Base-by-base conservation (phyloP, 257 asterid genomes). In the Penstemon barbatus region DNA sequence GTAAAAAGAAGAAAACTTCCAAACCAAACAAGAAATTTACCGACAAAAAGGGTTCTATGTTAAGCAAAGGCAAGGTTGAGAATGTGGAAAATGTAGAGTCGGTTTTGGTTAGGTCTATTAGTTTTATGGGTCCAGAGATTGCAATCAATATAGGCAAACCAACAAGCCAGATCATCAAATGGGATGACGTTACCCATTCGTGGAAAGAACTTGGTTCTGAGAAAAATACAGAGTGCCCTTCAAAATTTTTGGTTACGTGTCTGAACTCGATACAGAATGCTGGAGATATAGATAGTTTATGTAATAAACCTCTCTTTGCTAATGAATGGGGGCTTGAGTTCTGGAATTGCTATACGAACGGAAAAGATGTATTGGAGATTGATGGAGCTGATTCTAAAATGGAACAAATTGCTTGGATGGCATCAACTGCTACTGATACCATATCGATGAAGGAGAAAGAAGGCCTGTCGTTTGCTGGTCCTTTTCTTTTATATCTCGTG, bases 331-430 rank as follows among this genome's bases (percentile, higher is more conserved):
- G 99, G 38, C 68, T 85, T 46, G 86, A 89, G 65, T 91, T 93
- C 76, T 93, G 92, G 95, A 89, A 83, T 53, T 72, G 76, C 54
- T 88, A 84, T 79, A 71, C 82, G 36, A 59, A 71, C 44, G 95
- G 91, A 63, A 84, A 79, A 75, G 90, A 93, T 78, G 82, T 93
- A 7, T 8, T 87, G 50, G 99, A 89, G 76, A 82, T 76, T 70
- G 78, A 70, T 73, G 81, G 80, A 70, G 75, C 80, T 65, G 76
- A 80, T 75, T 78, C 92, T 11, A 65, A 70, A 0, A 5, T 52
- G 42, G 91, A 84, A 79, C 92, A 89, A 80, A 83, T 89, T 82
- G 96, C 95, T 69, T 94, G 99, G 99, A 70, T 94, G 25, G 91
- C 86, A 51, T 85, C 99, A 10, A 81, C 91, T 18, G 90, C 91